These are phyloP conservation scores for Fusarium pseudograminearum DNA, from an alignment of 2,329 filamentous ascomycete species.

Conservation along the genomic window DNA sequence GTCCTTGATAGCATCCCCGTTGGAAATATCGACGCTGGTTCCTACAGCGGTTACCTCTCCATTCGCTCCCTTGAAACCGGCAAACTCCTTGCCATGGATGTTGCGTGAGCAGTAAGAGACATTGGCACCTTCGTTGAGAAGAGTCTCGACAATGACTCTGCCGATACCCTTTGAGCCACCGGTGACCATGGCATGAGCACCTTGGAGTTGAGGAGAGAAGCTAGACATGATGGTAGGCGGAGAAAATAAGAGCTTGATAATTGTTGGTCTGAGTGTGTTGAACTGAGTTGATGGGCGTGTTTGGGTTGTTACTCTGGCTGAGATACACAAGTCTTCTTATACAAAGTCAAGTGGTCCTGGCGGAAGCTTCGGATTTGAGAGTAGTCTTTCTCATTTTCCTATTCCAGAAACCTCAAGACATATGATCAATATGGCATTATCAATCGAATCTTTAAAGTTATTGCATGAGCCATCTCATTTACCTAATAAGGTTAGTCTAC, in stretches of 20 bases:
- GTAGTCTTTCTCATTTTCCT: neutral
- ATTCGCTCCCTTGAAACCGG: slow-evolving; percentile 10
- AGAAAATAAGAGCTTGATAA: neutral
- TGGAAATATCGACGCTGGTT: slow-evolving; percentile 39
- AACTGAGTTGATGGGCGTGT: neutral
- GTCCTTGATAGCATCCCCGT: slow-evolving; percentile 10
- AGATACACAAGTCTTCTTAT: neutral
- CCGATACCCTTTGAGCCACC: slow-evolving; percentile 47
- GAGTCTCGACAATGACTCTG: slow-evolving; percentile 34
- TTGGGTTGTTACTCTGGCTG: neutral
- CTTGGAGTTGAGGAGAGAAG: slow-evolving; percentile 26
- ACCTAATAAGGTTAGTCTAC: slow-evolving; percentile 1
- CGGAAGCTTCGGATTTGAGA: neutral
- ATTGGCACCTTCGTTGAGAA: slow-evolving; percentile 45
- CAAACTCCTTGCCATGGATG: slow-evolving; percentile 40
- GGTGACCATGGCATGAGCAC: neutral
- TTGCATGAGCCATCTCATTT: neutral
- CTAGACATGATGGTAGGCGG: neutral
- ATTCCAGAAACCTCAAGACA: neutral
- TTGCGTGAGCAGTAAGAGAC: slow-evolving; percentile 46
- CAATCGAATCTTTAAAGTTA: neutral
- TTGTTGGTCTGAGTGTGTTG: neutral
- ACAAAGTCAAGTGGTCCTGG: accelerated
- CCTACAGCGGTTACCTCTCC: slow-evolving; percentile 36
- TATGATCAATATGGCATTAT: neutral